phyloP scores from a whole-genome alignment of 441 rosid species.

The Flueggea neowawraea region DNA sequence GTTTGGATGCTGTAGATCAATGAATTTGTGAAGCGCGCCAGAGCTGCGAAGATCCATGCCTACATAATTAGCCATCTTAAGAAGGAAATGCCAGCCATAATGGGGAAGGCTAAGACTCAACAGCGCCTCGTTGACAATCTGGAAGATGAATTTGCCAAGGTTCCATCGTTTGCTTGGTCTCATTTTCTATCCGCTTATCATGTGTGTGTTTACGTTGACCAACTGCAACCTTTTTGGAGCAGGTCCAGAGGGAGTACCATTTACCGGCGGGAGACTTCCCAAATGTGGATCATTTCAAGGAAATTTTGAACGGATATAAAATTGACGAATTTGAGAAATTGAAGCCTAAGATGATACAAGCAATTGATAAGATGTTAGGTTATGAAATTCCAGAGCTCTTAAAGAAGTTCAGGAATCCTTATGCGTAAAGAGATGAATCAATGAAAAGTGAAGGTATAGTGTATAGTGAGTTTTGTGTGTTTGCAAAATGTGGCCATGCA shows the following conservation, averaged over 20 bases:
- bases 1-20: conserved; percentile 51
- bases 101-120: conserved; percentile 93
- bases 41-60: conserved; percentile 97
- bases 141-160: conserved; percentile 78
- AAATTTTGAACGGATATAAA: conserved; percentile 68
- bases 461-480: too few relatives aligned
- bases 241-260: conserved; percentile 88
- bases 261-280: conserved; percentile 92
- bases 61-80: conserved; percentile 83
- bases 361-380: conserved; percentile 89
- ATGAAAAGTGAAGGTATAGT: too few relatives aligned
- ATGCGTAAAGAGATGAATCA: conserved; percentile 30
- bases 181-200: not conserved
- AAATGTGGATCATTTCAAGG: conserved; percentile 72
- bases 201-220: too few relatives aligned
- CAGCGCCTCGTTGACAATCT: conserved; percentile 76
- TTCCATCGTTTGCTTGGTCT: not conserved
- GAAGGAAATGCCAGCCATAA: conserved; percentile 92
- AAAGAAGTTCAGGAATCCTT: conserved; percentile 82
- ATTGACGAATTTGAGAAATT: conserved; percentile 86
- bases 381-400: conserved; percentile 84
- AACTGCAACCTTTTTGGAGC: conserved; percentile 5
- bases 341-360: conserved; percentile 86
- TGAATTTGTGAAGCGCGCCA: conserved; percentile 93
- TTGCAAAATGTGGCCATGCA: too few relatives aligned